Evolutionary conservation across 345 rosid species (phyloP).

Genomic region (Acer negundo): DNA sequence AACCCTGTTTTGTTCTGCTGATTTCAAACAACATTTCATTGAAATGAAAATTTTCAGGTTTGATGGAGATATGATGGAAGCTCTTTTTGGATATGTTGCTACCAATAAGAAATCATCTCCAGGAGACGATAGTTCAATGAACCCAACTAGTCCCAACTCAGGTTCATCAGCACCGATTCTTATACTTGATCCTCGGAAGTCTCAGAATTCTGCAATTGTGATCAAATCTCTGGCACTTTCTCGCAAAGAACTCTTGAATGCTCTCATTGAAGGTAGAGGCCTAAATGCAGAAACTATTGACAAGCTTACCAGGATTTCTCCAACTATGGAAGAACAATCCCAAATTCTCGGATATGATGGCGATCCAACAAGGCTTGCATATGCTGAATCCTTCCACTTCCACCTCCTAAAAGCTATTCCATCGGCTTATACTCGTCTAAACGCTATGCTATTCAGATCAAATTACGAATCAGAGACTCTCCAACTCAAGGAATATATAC

Average conservation of each 20-base stretch:
- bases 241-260: conserved; percentile 55
- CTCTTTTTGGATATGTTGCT: conserved; percentile 78
- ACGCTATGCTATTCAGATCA: conserved; percentile 66
- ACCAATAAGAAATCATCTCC: conserved; percentile 47
- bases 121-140: conserved; percentile 14
- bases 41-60: conserved; percentile 41
- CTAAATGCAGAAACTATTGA: conserved; percentile 62
- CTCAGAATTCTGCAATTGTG: conserved; percentile 80
- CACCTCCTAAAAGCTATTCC: conserved; percentile 70
- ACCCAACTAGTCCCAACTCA: conserved; percentile 26
- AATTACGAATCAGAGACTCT: conserved; percentile 61
- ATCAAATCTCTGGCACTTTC: conserved; percentile 66
- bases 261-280: conserved; percentile 57
- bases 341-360: conserved; percentile 61
- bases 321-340: conserved; percentile 63
- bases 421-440: conserved; percentile 60
- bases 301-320: conserved; percentile 70
- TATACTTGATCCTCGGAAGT: conserved; percentile 72
- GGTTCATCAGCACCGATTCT: conserved; percentile 39
- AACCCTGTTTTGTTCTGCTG: not conserved
- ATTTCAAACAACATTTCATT: not conserved
- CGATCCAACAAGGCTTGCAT: conserved; percentile 55
- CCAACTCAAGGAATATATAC: conserved; percentile 45
- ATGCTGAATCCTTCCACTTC: conserved; percentile 75
- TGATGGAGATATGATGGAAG: conserved; percentile 89